These are phyloP conservation scores for Pythium apleroticum DNA, from an alignment of 352 stramenopile genomes.

Conservation along the genomic window DNA sequence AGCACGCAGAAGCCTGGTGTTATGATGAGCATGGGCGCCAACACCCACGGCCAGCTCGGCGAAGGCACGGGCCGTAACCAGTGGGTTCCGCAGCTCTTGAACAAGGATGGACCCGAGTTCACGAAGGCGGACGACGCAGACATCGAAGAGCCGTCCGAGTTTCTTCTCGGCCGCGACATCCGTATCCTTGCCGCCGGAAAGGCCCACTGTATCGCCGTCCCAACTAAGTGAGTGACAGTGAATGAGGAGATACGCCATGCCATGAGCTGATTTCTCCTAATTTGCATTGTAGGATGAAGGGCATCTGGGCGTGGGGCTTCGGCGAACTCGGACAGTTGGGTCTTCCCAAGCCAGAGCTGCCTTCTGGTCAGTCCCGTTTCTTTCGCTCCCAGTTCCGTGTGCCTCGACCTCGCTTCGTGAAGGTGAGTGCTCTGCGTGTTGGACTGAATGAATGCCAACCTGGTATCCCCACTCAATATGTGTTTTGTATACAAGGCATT, in stretches of 20 bases:
- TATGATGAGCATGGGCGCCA: slow-evolving; percentile 81
- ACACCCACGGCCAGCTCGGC: slow-evolving; percentile 64
- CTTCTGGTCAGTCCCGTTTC: slow-evolving; percentile 68
- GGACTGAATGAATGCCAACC: too few species aligned
- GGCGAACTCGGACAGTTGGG: slow-evolving; percentile 71
- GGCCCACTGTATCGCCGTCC: slow-evolving; percentile 53
- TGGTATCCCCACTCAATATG: background rate
- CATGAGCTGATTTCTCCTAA: background rate
- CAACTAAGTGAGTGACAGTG: slow-evolving; percentile 37
- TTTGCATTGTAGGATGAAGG: slow-evolving; percentile 42
- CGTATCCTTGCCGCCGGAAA: slow-evolving; percentile 54
- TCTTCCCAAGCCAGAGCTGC: slow-evolving; percentile 51
- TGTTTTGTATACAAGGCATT: slow-evolving; percentile 38
- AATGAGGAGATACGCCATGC: background rate
- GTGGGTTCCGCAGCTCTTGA: slow-evolving; percentile 77
- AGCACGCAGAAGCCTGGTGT: slow-evolving; percentile 74
- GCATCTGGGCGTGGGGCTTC: slow-evolving; percentile 77
- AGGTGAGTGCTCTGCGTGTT: too few species aligned
- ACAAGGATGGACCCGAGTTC: slow-evolving; percentile 59
- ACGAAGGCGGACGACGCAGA: slow-evolving; percentile 52
- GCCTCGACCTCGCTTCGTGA: slow-evolving; percentile 60
- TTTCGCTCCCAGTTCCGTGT: slow-evolving; percentile 80
- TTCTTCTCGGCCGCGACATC: slow-evolving; percentile 74
- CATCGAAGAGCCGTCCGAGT: slow-evolving; percentile 70
- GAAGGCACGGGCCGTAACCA: slow-evolving; percentile 77